Conservation (phyloP, 768 basidiomycete species). For the Termitomyces sp. region DNA sequence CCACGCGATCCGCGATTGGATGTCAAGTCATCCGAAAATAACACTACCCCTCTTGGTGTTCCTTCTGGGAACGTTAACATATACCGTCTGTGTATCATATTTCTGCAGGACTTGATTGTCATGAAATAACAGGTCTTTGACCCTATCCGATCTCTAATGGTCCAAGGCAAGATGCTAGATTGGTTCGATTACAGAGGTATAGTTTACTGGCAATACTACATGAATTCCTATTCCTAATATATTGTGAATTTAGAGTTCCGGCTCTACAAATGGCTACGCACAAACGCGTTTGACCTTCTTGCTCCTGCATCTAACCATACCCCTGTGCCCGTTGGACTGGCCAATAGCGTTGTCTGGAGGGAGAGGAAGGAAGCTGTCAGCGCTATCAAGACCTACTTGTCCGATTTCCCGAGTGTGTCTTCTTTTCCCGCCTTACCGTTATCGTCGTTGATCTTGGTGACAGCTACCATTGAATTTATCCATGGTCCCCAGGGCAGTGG, state of each 20-base stretch:
- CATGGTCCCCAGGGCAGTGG: conserved; percentile 86
- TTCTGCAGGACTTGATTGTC: background rate
- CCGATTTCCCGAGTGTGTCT: conserved; percentile 69
- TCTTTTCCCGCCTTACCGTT: background rate
- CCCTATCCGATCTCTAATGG: conserved; percentile 80
- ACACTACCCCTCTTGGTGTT: conserved; percentile 80
- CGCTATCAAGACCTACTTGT: conserved; percentile 66
- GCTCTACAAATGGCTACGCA: conserved; percentile 74
- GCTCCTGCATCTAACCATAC: conserved; percentile 19
- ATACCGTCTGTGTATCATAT: conserved; percentile 56
- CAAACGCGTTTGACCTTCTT: conserved; percentile 54
- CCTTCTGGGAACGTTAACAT: conserved; percentile 85
- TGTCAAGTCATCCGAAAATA: conserved; percentile 83
- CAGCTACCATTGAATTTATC: conserved; percentile 74
- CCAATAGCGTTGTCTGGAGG: conserved; percentile 64
- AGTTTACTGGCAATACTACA: background rate
- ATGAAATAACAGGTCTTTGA: conserved; percentile 71
- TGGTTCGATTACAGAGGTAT: conserved; percentile 81
- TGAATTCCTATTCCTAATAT: background rate
- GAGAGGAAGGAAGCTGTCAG: conserved; percentile 79
- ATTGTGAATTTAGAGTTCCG: conserved; percentile 50
- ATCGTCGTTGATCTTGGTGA: background rate
- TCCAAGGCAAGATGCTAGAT: conserved; percentile 77
- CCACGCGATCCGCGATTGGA: conserved; percentile 73
- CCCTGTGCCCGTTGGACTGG: conserved; percentile 20